Evolutionary conservation across 495 filamentous ascomycete species (phyloP), one percentile per base, ranked within the genome.

Genomic region (Glarea lozoyensis): DNA sequence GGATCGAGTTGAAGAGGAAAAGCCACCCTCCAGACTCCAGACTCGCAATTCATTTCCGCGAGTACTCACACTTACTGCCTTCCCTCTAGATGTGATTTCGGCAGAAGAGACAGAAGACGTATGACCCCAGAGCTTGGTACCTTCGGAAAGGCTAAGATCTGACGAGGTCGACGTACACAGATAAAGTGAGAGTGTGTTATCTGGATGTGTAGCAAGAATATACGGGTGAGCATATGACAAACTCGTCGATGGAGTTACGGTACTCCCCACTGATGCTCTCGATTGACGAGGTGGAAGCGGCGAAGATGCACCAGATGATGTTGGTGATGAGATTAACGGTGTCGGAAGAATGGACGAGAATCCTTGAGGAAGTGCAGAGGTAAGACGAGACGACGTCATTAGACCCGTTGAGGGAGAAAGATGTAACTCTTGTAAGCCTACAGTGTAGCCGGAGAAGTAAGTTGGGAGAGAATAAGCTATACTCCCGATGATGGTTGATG

Each of bases 201-300:
- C 92, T 2, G 82, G 77, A 48, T 94, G 80, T 0, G 88, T 87
- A 4, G 84, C 80, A 7, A 98, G 69, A 7, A 98, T 78, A 53
- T 96, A 98, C 4, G 92, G 93, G 52, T 95, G 89, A 10, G 79
- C 81, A 60, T 95, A 94, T 34, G 84, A 84, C 29, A 97, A 65
- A 0, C 78, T 84, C 10, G 81, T 88, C 31, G 87, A 86, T 18
- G 73, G 43, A 25, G 52, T 53, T 46, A 46, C 45, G 11, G 45
- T 39, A 62, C 37, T 57, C 48, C 19, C 60, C 44, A n/a, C 17
- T 31, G 22, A 12, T 6, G 22, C 17, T 19, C 10, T n/a, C 16
- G 32, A 49, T 15, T 37, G 35, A 20, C 23, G n/a, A n/a, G 35
- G 23, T 43, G 29, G 17, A 21, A 45, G 22, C 17, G 51, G 37